Percentiles rank a stretch among this genome's conserved stretches.
Evolutionary conservation across 225 moss, liverwort and hornwort species (phyloP).

Genomic region (Sphagnum contortum): DNA sequence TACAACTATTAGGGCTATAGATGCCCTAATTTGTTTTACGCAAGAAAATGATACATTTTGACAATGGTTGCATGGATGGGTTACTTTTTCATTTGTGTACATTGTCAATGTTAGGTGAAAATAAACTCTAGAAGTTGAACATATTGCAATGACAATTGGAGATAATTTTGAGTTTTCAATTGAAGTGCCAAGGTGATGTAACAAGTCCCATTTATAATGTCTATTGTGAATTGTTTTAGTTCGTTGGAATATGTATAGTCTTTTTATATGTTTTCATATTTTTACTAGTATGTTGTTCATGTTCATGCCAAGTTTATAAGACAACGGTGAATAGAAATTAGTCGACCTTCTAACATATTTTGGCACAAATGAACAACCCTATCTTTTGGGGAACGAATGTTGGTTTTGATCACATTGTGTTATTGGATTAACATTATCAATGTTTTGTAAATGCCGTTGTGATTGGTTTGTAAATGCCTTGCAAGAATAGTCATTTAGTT

Average conservation of each 20-base stretch:
- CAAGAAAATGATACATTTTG: too few species aligned
- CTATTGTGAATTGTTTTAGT: too few species aligned
- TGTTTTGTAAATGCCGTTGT: too few species aligned
- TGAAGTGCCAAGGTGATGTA: constrained; percentile 41
- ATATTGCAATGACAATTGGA: constrained; percentile 26
- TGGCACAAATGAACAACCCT: constrained; percentile 76
- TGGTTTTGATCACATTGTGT: constrained; percentile 19
- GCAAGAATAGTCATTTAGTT: too few species aligned
- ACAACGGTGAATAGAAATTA: constrained; percentile 85
- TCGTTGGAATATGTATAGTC: not conserved
- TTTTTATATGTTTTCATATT: not conserved
- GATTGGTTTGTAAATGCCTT: too few species aligned
- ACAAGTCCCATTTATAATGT: not conserved
- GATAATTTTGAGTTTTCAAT: constrained; percentile 19
- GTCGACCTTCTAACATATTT: constrained; percentile 89
- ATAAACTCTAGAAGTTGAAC: constrained; percentile 53
- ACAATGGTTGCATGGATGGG: too few species aligned
- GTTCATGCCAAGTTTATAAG: constrained; percentile 22
- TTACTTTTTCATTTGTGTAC: not conserved
- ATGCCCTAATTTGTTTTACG: not conserved
- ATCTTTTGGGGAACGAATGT: constrained; percentile 91
- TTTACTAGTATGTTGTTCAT: not conserved
- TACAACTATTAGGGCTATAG: too few species aligned
- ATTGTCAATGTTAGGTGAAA: constrained; percentile 48
- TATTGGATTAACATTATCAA: too few species aligned